Evolutionary conservation across 2,329 filamentous ascomycete genomes (phyloP).

Genomic region (Ceratocystis eucalypticola): DNA sequence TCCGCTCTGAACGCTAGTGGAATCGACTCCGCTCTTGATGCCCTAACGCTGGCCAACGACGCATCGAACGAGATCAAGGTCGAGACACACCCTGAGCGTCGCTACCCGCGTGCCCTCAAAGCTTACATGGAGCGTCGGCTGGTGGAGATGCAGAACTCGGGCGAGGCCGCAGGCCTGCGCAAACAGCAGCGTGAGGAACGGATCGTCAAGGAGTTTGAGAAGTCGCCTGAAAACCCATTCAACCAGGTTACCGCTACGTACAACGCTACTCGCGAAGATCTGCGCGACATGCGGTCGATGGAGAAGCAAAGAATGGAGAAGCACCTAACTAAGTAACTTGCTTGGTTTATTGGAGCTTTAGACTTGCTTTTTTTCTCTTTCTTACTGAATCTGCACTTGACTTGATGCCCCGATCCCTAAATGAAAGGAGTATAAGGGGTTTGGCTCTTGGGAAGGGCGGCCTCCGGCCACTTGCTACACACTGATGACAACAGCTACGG

Average conservation of each 20-base stretch:
- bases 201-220: constrained; percentile 86
- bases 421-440: too few species aligned
- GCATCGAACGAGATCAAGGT: constrained; percentile 46
- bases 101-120: constrained; percentile 75
- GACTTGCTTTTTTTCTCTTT: not conserved
- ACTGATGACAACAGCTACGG: too few species aligned
- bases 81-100: constrained; percentile 75
- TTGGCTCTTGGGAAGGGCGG: too few species aligned
- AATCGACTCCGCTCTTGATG: constrained; percentile 89
- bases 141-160: constrained; percentile 74
- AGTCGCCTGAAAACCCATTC: constrained; percentile 87
- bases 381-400: not conserved
- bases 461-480: too few species aligned
- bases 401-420: too few species aligned
- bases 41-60: constrained; percentile 51
- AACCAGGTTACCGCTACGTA: constrained; percentile 68
- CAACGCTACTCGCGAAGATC: constrained; percentile 66
- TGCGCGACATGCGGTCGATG: constrained; percentile 48
- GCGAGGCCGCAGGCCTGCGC: constrained; percentile 55
- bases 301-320: constrained; percentile 65
- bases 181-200: constrained; percentile 73
- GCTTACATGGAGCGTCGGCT: constrained; percentile 70
- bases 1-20: constrained; percentile 63
- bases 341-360: constrained; percentile 4
- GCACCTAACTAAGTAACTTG: constrained; percentile 37